These are phyloP conservation scores for Aspergillus sp. DNA, from an alignment of 2,329 filamentous ascomycete genomes.

Conservation along the genomic window DNA sequence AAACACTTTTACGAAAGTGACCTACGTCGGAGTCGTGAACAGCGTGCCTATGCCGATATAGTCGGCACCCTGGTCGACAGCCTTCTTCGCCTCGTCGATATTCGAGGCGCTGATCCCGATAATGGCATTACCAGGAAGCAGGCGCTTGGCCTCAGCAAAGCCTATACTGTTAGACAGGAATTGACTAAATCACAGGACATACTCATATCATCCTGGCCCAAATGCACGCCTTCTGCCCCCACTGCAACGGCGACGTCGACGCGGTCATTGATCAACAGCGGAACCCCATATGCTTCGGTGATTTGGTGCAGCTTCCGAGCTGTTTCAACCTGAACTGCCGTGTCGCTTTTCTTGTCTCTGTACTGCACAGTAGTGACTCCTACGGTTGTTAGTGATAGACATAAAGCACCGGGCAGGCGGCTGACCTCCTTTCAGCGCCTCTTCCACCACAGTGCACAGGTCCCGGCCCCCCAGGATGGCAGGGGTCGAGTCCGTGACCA, in stretches of 20 bases:
- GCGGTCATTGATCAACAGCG: conserved; percentile 85
- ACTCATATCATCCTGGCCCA: conserved; percentile 92
- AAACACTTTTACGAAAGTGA: conserved; percentile 5
- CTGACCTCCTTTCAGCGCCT: conserved; percentile 62
- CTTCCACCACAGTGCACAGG: conserved; percentile 63
- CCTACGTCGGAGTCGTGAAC: conserved; percentile 71
- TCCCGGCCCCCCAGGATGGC: conserved; percentile 65
- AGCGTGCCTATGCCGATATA: conserved; percentile 89
- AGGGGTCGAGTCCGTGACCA: conserved; percentile 88
- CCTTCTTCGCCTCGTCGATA: conserved; percentile 60
- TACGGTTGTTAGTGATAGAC: conserved; percentile 21
- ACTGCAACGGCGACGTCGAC: conserved; percentile 80
- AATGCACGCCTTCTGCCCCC: conserved; percentile 82
- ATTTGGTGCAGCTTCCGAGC: conserved; percentile 62
- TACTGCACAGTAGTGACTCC: conserved; percentile 79
- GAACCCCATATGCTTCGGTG: conserved; percentile 59
- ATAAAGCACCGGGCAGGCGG: conserved; percentile 1
- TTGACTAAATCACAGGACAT: conserved; percentile 15
- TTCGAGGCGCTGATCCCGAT: conserved; percentile 82
- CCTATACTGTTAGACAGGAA: conserved; percentile 33
- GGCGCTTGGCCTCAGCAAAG: conserved; percentile 53
- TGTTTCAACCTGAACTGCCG: conserved; percentile 58
- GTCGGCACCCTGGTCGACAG: conserved; percentile 67
- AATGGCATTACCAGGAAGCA: conserved; percentile 69
- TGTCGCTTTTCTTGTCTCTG: conserved; percentile 77